Conservation (phyloP, 768 basidiomycete species). For the Dendrothele bispora region DNA sequence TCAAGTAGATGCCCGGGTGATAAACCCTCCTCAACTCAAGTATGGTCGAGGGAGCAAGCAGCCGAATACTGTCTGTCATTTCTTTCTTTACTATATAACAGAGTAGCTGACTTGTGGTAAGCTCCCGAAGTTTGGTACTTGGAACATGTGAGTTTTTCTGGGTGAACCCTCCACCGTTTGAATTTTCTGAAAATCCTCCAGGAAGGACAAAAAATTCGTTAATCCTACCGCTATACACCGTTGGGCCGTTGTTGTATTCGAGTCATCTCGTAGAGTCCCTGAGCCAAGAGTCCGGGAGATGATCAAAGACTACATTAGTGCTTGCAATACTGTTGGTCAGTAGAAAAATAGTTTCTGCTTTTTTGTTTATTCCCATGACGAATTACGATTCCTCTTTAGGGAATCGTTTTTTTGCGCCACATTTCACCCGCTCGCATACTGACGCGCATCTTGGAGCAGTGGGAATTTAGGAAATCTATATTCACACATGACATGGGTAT, state of each 20-base stretch:
- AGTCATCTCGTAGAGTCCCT: conserved; percentile 53
- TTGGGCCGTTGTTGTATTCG: conserved; percentile 53
- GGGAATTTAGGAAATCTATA: too few species aligned
- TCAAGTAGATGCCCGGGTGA: conserved; percentile 43
- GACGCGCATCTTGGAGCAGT: too few species aligned
- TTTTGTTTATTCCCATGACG: too few species aligned
- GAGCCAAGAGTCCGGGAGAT: conserved; percentile 49
- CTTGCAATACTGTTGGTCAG: conserved; percentile 62
- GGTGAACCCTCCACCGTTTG: neutral
- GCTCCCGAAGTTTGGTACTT: conserved; percentile 44
- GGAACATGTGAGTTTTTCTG: conserved; percentile 47
- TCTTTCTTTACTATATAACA: neutral
- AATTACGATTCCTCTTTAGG: too few species aligned
- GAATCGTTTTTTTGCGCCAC: too few species aligned
- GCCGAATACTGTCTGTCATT: conserved; percentile 38
- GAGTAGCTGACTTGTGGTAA: conserved; percentile 15
- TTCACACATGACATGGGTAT: too few species aligned
- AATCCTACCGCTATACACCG: conserved; percentile 36
- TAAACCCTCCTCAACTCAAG: conserved; percentile 46
- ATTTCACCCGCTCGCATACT: too few species aligned
- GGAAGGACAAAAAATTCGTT: conserved; percentile 52
- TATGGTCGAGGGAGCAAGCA: conserved; percentile 46
- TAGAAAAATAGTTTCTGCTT: too few species aligned
- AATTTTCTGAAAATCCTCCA: conserved; percentile 15
- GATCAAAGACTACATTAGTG: conserved; percentile 48